A percentile compares a stretch with the other conserved stretches of the same genome.
Evolutionary conservation across 192 early-diverging fungal species (phyloP).

Genomic region (Coemansia sp.): DNA sequence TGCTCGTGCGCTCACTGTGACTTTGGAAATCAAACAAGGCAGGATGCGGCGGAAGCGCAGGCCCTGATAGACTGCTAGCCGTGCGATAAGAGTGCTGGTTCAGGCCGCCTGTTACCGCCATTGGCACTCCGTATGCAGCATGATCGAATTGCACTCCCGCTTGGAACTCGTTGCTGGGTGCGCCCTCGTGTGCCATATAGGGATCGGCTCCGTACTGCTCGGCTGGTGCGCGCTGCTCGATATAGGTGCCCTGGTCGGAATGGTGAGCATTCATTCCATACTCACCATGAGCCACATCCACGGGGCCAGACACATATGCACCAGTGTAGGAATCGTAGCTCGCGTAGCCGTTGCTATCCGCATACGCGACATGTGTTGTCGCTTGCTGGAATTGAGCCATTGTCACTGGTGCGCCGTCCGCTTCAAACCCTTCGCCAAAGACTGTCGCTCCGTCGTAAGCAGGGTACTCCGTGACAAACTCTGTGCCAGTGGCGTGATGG

Average conservation of each 20-base stretch:
- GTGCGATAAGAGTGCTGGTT: slow-evolving; percentile 4
- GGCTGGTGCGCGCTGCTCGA: background rate
- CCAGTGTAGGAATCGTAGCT: slow-evolving; percentile 3
- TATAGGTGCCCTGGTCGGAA: background rate
- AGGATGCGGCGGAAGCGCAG: slow-evolving; percentile 8
- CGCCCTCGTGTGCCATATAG: background rate
- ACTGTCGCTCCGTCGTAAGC: background rate
- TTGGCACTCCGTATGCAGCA: background rate
- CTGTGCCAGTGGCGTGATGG: background rate
- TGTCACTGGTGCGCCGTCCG: background rate
- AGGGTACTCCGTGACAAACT: background rate
- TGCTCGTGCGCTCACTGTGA: slow-evolving; percentile 33
- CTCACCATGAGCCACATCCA: background rate
- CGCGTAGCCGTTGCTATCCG: background rate
- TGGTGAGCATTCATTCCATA: background rate
- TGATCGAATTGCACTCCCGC: background rate
- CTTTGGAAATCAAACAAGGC: slow-evolving; percentile 10
- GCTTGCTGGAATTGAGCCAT: background rate
- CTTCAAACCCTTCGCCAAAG: background rate
- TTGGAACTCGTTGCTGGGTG: background rate
- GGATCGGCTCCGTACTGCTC: background rate
- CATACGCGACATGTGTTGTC: background rate
- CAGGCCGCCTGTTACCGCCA: background rate
- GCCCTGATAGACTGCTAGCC: slow-evolving; percentile 16
- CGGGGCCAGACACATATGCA: background rate